Percentiles rank a stretch among this genome's conserved stretches.
These are phyloP conservation scores for Geosmithia morbida DNA, from an alignment of 2,329 filamentous ascomycete species.

Conservation along the genomic window DNA sequence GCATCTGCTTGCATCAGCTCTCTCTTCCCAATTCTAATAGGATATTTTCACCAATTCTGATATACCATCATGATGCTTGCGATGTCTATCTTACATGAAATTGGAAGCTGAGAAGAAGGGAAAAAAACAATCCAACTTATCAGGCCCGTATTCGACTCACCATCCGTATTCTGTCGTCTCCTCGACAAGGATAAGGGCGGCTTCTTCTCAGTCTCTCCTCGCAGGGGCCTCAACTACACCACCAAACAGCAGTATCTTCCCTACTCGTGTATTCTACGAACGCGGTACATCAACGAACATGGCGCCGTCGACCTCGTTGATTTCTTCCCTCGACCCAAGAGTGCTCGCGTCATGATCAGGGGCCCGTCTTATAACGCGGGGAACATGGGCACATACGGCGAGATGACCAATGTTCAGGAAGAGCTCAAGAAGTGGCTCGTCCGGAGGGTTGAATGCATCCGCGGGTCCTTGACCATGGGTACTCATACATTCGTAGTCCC, in stretches of 20 bases:
- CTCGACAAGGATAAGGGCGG: constrained; percentile 64
- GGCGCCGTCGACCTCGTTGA: constrained; percentile 61
- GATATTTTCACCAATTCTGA: neutral
- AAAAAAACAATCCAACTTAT: neutral
- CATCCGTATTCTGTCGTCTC: constrained; percentile 59
- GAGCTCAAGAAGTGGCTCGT: constrained; percentile 59
- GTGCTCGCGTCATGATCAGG: constrained; percentile 33
- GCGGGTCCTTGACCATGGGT: constrained; percentile 49
- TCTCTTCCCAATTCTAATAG: neutral
- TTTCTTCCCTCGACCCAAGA: constrained; percentile 60
- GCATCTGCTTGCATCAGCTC: neutral
- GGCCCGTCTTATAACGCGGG: constrained; percentile 9
- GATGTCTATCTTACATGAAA: neutral
- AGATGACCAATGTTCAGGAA: constrained; percentile 37
- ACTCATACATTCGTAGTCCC: neutral
- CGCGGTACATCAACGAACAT: constrained; percentile 62
- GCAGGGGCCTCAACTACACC: constrained; percentile 36
- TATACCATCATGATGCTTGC: neutral
- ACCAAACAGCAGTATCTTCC: constrained; percentile 69
- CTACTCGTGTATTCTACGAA: constrained; percentile 61
- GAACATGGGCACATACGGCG: constrained; percentile 36
- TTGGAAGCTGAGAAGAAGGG: neutral
- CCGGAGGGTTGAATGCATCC: constrained; percentile 57
- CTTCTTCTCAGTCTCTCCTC: constrained; percentile 53
- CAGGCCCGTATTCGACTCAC: constrained; percentile 68